A percentile compares a stretch with the other conserved stretches of the same genome.
Conservation (phyloP, 2,329 filamentous ascomycete species). For the Xylariales sp. region DNA sequence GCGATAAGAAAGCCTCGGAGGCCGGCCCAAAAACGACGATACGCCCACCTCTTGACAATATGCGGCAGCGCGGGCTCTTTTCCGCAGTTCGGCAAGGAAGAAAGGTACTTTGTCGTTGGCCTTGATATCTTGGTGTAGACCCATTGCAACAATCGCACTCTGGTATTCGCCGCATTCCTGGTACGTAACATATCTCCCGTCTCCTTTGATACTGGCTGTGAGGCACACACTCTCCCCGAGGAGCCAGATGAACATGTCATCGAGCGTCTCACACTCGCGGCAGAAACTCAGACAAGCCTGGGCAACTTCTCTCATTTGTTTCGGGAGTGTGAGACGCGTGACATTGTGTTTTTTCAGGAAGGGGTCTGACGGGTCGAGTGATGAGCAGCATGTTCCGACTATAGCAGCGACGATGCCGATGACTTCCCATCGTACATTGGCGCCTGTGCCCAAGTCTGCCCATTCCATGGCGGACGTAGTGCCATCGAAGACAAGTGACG, state of each 20-base stretch:
- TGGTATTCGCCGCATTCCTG: conserved; percentile 25
- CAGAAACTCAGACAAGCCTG: conserved; percentile 26
- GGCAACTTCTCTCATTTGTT: conserved; percentile 24
- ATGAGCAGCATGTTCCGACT: conserved; percentile 23
- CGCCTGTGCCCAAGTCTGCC: conserved; percentile 23
- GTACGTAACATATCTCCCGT: conserved; percentile 24
- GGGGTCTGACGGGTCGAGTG: conserved; percentile 21
- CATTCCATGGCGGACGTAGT: conserved; percentile 24
- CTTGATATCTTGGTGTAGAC: conserved; percentile 26
- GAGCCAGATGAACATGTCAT: conserved; percentile 29
- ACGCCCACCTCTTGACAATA: conserved; percentile 27
- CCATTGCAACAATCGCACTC: conserved; percentile 26
- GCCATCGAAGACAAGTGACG: conserved; percentile 21
- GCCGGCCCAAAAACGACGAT: conserved; percentile 27
- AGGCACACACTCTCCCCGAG: conserved; percentile 21
- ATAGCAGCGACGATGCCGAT: conserved; percentile 27
- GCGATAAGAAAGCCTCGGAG: conserved; percentile 27
- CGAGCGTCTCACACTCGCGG: conserved; percentile 27
- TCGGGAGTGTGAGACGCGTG: conserved; percentile 20
- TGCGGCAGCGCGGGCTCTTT: conserved; percentile 17
- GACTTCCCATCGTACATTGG: conserved; percentile 30
- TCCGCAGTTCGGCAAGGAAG: conserved; percentile 27
- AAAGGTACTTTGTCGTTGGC: conserved; percentile 24
- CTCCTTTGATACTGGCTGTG: conserved; percentile 21
- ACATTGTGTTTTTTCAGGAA: conserved; percentile 23